Percentiles rank a stretch among this genome's conserved stretches.
phyloP scores from a whole-genome alignment of 257 asterid genomes.

The Solanum paucissectum region DNA sequence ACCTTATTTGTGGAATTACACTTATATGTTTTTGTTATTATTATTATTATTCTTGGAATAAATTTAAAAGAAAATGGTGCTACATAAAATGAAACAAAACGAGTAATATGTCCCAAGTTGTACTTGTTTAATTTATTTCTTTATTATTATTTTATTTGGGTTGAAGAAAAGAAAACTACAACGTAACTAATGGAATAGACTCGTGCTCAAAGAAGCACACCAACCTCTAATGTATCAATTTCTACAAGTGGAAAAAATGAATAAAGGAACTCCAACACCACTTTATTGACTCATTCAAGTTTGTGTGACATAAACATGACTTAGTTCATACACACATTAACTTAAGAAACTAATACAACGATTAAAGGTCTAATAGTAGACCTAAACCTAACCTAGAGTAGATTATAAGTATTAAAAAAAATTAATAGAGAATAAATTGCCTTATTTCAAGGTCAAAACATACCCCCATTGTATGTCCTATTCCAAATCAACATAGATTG shows the following conservation, averaged over 20 bases:
- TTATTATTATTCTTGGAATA: accelerated
- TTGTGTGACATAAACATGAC: background rate
- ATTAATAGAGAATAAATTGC: background rate
- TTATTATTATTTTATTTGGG: background rate
- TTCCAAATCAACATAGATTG: background rate
- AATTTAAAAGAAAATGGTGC: background rate
- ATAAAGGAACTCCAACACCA: background rate
- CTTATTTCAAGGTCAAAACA: background rate
- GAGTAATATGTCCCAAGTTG: background rate
- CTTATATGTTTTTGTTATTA: too few relatives aligned
- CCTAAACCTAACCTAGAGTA: background rate
- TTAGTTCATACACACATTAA: background rate
- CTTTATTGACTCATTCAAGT: background rate
- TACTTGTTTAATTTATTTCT: background rate
- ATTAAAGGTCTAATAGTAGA: background rate
- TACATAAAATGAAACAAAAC: background rate
- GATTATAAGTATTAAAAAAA: background rate
- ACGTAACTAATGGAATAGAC: background rate
- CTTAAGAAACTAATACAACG: background rate
- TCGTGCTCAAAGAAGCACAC: background rate
- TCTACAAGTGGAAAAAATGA: background rate
- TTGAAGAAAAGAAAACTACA: background rate
- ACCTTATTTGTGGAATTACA: accelerated
- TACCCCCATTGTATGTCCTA: background rate
- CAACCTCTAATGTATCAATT: background rate